Evolutionary conservation across 2,329 filamentous ascomycete species (phyloP), one percentile per base, ranked within the genome.

Genomic region (Aspergillus sclerotialis): DNA sequence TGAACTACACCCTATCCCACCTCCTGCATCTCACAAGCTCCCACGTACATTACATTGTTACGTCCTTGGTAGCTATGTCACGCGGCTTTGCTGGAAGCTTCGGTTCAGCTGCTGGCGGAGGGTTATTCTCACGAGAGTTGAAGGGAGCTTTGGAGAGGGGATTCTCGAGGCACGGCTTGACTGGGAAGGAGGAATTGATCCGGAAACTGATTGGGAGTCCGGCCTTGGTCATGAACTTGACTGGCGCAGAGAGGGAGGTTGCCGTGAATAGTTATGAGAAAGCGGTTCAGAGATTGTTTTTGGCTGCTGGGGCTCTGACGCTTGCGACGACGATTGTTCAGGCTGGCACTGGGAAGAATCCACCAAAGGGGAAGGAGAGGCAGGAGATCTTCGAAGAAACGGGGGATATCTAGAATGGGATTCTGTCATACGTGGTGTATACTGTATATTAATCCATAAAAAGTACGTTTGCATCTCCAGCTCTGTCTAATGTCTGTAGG

Each of bases 1-100:
- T 90, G 37, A 92, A 90, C 58, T 93, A 93, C 60, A 84, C 82
- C 0, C 72, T 93, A 3, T 84, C 85, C 0, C 87, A 93, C 50
- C 58, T 89, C 4, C 69, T 93, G 4, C 83, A 92, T 54, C 68
- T 90, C 4, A 83, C 81, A 0, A 65, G 68, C 0, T 68, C 75
- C 1, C 69, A 75, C 5, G 76, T 78, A 1, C 83, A 89, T 49
- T 87, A 84, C 50, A 77, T 92, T 32, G 77, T 82, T 3, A 86
- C 82, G 1, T 82, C 84, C 9, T 67, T 94, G 27, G 62, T 90
- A 4, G 77, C 81, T 17, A 93, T 85, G 1, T 90, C 90, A 60
- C 74, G 87, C 4, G 84, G 84, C 4, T 89, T 92, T 43, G 83
- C 84, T 0, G 84, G 84, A 10, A 83, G 78, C 33, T 92, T 93